Evolutionary conservation across 345 rosid genomes (phyloP), one percentile per base, ranked within the genome.

Genomic region (Conringia planisiliqua): DNA sequence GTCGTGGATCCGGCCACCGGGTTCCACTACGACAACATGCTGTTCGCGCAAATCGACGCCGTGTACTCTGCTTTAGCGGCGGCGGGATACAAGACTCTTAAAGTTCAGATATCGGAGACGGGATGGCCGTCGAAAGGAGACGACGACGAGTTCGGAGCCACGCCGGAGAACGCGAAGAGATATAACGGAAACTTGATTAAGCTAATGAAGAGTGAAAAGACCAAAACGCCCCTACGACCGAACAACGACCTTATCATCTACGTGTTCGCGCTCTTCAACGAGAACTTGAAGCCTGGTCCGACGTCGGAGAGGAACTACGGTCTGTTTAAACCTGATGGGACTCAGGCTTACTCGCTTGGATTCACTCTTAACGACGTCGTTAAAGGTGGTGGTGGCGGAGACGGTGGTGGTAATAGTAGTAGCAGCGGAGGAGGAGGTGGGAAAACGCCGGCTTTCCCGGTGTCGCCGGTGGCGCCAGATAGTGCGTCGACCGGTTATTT

Each of bases 101-200:
- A 73, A 1, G 78, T 96, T 22, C 87, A 88, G 60, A 88, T 96
- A 66, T 96, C 98, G 50, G 99, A 96, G 78, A 96, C 98, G 0
- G 99, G 99, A 22, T 96, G 99, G 99, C 99, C 99, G 10, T 92
- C 99, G 0, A 90, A 85, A 66, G 99, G 99, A 16, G 99, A 92
- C 44, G 85, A 27, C 10, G 90, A 92, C 13, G 99, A 96, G 78
- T 70, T 80, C 0, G 99, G 99, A 5, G 98, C 98, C 0, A 84
- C 94, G 3, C 76, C 58, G 7, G 98, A 96, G 14, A 90, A 96
- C 40, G 99, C 98, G 0, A 88, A 85, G 87, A 89, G 74, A 71
- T 96, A 92, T 29, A 92, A 96, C 32, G 91, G 97, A 16, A 96
- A 96, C 75, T 48, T 92, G 80, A 80, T 92, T 1, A 92, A 88